Evolutionary conservation across 78 protist genomes (phyloP).

Genomic region (Dictyostelium purpureum): DNA sequence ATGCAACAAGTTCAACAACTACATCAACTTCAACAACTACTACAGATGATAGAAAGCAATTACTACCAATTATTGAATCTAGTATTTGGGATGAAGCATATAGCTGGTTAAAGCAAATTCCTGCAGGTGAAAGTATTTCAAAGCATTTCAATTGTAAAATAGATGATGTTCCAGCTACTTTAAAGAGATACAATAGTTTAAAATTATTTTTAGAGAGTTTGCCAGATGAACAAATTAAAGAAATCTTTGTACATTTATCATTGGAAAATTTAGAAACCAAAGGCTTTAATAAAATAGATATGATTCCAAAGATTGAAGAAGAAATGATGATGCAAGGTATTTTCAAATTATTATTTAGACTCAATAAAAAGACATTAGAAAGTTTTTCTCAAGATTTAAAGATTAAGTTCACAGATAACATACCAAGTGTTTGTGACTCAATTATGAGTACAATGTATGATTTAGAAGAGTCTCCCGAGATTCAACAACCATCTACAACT

Average conservation of each 20-base stretch:
- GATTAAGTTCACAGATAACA: background rate
- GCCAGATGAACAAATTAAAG: background rate
- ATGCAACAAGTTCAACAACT: background rate
- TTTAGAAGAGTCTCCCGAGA: background rate
- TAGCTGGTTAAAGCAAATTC: background rate
- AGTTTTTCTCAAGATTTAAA: slow-evolving; percentile 3
- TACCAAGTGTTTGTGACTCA: background rate
- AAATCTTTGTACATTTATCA: background rate
- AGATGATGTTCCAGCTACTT: background rate
- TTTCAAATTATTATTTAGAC: background rate
- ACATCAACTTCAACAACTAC: background rate
- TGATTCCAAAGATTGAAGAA: slow-evolving; percentile 4
- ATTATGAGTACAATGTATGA: slow-evolving; percentile 23
- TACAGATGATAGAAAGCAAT: background rate
- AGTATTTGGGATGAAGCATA: slow-evolving; percentile 1
- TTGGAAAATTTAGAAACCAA: background rate
- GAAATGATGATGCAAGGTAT: slow-evolving; percentile 25
- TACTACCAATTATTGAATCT: slow-evolving; percentile 13
- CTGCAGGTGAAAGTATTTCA: background rate
- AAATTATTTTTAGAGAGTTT: background rate
- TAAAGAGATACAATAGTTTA: background rate
- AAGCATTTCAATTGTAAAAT: background rate
- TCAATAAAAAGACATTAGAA: background rate
- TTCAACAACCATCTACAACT: background rate
- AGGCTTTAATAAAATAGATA: background rate